Base-by-base conservation (phyloP, 108 stramenopile genomes). In the Nitzschia sp. region DNA sequence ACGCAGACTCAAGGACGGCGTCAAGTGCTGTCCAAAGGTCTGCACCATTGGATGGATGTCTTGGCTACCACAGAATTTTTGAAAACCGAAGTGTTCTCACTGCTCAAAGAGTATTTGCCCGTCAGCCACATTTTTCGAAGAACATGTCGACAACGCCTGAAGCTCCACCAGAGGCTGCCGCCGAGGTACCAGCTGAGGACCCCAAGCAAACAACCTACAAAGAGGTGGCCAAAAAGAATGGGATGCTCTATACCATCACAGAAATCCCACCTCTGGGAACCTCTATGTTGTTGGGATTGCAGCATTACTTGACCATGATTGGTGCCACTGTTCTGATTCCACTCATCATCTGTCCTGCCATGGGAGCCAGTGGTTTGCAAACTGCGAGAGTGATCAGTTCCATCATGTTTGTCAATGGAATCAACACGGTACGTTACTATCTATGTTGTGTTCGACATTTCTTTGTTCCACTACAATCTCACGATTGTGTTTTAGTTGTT, bases 221-320 rank as follows among this genome's bases (percentile, higher is more conserved):
- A 57, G 75, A 69, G 12, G n/a, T 10, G 11, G 68, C 75, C 26
- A 70, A 64, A 15, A 48, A 40, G 37, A 63, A 69, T 55, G 75
- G 75, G 24, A 69, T 69, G 26, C 39, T 57, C 22, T 76, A 76
- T 52, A 70, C 75, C 15, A 54, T 76, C 12, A 57, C 75, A 11
- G 67, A 76, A 41, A 65, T 76, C 3, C 75, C 75, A 20, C 67
- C 75, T 8, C 42, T 76, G 24, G 19, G 29, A 12, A 54, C 59
- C 0, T 52, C 54, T 2, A 63, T 76, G 29, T 41, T 76, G 50
- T 44, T 76, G 20, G 75, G 75, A 0, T 43, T 69, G 3, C 75
- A 76, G 58, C 67, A 76, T 41, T 68, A 63, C 62, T 41, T 76
- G 34, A 76, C 75, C 24, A 69, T 76, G 69, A 39, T 76, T 22